phyloP scores from a whole-genome alignment of 2,329 filamentous ascomycete species.

The Elsinoe perseae region DNA sequence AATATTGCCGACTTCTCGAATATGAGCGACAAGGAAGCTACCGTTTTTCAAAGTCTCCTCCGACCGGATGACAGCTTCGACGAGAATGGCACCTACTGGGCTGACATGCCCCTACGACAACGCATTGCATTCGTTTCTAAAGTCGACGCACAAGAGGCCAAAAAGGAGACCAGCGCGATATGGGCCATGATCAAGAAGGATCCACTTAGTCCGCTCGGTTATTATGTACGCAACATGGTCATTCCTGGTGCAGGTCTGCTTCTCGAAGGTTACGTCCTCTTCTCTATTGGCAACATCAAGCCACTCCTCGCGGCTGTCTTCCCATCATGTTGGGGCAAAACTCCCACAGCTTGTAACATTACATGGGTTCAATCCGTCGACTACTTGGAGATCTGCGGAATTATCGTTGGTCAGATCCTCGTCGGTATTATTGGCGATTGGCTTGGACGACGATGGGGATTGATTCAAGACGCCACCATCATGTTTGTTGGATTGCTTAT shows the following conservation, averaged over 20 bases:
- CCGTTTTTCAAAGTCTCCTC: slow-evolving; percentile 68
- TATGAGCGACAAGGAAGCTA: slow-evolving; percentile 53
- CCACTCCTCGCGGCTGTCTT: slow-evolving; percentile 72
- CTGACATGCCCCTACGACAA: slow-evolving; percentile 65
- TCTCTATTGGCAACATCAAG: slow-evolving; percentile 89
- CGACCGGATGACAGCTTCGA: slow-evolving; percentile 86
- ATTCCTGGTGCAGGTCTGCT: slow-evolving; percentile 87
- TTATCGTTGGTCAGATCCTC: slow-evolving; percentile 84
- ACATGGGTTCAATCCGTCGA: slow-evolving; percentile 80
- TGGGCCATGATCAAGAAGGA: slow-evolving; percentile 79
- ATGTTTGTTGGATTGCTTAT: slow-evolving; percentile 92
- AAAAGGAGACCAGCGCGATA: slow-evolving; percentile 57
- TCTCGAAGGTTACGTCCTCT: slow-evolving; percentile 89
- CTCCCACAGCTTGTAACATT: slow-evolving; percentile 56
- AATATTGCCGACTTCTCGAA: slow-evolving; percentile 42
- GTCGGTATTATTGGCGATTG: slow-evolving; percentile 75
- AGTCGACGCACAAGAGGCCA: slow-evolving; percentile 63
- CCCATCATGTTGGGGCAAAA: slow-evolving; percentile 63
- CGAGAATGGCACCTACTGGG: slow-evolving; percentile 81
- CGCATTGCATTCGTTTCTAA: slow-evolving; percentile 67
- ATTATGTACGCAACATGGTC: slow-evolving; percentile 85
- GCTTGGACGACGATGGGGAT: slow-evolving; percentile 86
- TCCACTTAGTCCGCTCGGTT: slow-evolving; percentile 72
- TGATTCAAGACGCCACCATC: slow-evolving; percentile 89
- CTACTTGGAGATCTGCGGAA: slow-evolving; percentile 88